Conservation (phyloP, 164 flowering plant species). For the Sedum album region DNA sequence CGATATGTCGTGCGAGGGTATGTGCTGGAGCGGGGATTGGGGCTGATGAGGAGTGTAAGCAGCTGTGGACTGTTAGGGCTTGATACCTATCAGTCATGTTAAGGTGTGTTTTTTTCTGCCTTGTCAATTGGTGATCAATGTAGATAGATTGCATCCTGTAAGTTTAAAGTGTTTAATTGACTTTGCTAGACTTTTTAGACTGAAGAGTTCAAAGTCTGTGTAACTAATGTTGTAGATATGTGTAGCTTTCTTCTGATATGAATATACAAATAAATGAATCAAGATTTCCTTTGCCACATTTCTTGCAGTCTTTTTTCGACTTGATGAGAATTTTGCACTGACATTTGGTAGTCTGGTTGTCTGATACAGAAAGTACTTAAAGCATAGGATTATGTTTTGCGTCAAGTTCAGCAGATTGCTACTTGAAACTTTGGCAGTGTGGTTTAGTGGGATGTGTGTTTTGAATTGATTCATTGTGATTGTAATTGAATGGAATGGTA, state of each 20-base stretch:
- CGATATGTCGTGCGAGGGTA: slow-evolving; percentile 43
- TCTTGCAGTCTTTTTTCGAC: background rate
- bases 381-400: too few relatives aligned
- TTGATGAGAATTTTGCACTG: background rate
- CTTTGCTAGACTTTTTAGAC: background rate
- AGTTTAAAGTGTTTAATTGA: background rate
- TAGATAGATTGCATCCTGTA: background rate
- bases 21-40: slow-evolving; percentile 8
- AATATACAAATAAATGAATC: background rate
- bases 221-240: background rate
- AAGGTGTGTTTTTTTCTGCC: background rate
- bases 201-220: background rate
- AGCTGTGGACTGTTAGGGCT: slow-evolving; percentile 13
- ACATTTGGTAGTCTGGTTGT: background rate
- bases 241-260: background rate
- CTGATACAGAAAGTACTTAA: too few relatives aligned
- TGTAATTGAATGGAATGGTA: too few relatives aligned
- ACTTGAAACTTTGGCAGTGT: too few relatives aligned
- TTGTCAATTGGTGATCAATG: too few relatives aligned
- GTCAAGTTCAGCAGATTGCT: too few relatives aligned
- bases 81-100: too few relatives aligned
- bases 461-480: too few relatives aligned
- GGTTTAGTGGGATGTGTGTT: too few relatives aligned
- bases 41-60: slow-evolving; percentile 10
- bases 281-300: background rate